Evolutionary conservation across 2,329 filamentous ascomycete genomes (phyloP).

Genomic region (Hypoxylon sp.): DNA sequence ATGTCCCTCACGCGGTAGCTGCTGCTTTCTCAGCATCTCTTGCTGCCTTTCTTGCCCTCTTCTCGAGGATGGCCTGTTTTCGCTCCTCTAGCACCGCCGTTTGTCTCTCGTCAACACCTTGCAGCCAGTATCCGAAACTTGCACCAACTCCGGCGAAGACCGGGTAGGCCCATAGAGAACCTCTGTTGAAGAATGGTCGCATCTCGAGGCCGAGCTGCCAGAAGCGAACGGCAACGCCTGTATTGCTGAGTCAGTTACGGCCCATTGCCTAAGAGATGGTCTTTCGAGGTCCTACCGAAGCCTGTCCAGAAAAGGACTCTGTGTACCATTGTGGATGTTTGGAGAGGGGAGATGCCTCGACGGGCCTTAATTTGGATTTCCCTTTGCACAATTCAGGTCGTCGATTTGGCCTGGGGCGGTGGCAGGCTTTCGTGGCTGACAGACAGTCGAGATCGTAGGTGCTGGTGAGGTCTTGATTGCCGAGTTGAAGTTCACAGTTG

Average conservation of each 20-base stretch:
- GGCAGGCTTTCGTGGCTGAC: constrained; percentile 28
- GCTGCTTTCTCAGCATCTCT: constrained; percentile 65
- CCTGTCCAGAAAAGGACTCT: constrained; percentile 86
- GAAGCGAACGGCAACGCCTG: constrained; percentile 90
- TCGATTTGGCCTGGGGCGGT: constrained; percentile 21
- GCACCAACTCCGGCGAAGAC: constrained; percentile 87
- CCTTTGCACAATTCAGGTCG: constrained; percentile 28
- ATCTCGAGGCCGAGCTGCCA: constrained; percentile 99
- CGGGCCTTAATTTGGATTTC: constrained; percentile 37
- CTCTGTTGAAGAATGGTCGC: constrained; percentile 90
- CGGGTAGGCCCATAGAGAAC: constrained; percentile 92
- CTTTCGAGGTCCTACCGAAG: constrained; percentile 78
- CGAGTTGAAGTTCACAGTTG: constrained; percentile 38
- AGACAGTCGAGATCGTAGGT: constrained; percentile 30
- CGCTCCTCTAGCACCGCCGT: constrained; percentile 81
- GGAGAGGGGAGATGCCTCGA: constrained; percentile 45
- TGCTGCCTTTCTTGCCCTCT: constrained; percentile 83
- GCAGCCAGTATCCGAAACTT: constrained; percentile 97
- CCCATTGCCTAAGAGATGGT: not conserved
- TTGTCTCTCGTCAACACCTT: constrained; percentile 89
- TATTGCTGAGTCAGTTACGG: constrained; percentile 49
- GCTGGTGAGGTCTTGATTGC: constrained; percentile 21
- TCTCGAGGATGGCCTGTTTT: constrained; percentile 86
- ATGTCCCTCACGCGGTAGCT: constrained; percentile 41
- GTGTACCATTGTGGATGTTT: constrained; percentile 67